phyloP scores from a whole-genome alignment of 345 rosid species.

The Heritiera littoralis region DNA sequence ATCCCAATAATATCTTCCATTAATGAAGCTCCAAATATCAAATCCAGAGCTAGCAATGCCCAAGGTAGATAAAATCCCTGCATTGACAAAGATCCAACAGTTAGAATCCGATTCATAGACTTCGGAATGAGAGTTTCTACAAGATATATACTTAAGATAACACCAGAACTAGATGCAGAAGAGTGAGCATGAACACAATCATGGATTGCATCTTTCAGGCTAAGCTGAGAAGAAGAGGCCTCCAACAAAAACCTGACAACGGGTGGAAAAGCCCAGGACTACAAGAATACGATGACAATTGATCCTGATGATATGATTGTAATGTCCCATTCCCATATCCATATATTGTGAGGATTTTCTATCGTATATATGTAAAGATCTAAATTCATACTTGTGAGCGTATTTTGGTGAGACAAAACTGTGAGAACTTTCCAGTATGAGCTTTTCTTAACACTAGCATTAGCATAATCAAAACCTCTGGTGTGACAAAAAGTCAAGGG shows the following conservation, averaged over 20 bases:
- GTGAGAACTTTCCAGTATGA: too few species aligned
- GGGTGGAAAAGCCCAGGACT: not conserved
- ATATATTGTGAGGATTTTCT: too few species aligned
- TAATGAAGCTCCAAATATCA: conserved; percentile 52
- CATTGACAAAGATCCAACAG: not conserved
- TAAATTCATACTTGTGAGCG: too few species aligned
- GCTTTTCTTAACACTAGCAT: not conserved
- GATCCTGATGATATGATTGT: too few species aligned
- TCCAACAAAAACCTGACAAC: not conserved
- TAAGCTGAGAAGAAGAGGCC: not conserved
- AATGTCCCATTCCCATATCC: too few species aligned
- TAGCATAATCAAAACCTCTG: not conserved
- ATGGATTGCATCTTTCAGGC: too few species aligned
- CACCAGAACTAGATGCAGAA: not conserved
- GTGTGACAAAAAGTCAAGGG: not conserved
- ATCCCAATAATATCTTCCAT: conserved; percentile 67
- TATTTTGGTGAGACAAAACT: too few species aligned
- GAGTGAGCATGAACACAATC: too few species aligned
- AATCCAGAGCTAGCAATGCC: conserved; percentile 62
- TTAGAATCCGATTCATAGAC: not conserved
- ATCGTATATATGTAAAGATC: too few species aligned
- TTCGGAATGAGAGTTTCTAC: not conserved
- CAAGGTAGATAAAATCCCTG: conserved; percentile 75
- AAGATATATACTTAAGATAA: not conserved
- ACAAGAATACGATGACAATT: not conserved